Evolutionary conservation across 2,329 filamentous ascomycete species (phyloP).

Genomic region (Sporothrix schenckii): DNA sequence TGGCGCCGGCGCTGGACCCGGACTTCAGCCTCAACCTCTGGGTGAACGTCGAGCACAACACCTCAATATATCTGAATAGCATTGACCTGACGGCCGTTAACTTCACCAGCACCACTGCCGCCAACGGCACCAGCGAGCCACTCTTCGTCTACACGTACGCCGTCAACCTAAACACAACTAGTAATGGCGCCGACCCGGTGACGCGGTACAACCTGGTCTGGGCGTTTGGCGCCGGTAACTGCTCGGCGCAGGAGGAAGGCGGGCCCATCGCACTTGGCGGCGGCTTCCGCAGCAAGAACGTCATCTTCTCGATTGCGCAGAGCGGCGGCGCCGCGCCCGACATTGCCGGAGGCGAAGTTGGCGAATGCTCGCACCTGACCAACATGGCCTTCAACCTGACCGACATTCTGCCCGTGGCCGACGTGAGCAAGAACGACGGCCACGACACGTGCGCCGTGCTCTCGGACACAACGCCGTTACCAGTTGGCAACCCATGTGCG

Average conservation of each 20-base stretch:
- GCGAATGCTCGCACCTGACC: background rate
- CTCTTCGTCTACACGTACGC: constrained; percentile 14
- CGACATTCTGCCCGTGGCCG: constrained; percentile 23
- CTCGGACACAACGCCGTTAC: constrained; percentile 27
- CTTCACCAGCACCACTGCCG: constrained; percentile 16
- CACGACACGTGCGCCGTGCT: constrained; percentile 25
- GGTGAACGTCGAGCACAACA: constrained; percentile 19
- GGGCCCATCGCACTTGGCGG: background rate
- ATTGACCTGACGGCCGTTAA: constrained; percentile 28
- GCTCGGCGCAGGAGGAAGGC: constrained; percentile 12
- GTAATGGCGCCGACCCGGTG: background rate
- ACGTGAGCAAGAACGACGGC: constrained; percentile 22
- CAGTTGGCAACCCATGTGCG: constrained; percentile 34
- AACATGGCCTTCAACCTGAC: constrained; percentile 31
- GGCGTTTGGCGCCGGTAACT: constrained; percentile 24
- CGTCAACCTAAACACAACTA: constrained; percentile 15
- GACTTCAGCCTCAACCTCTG: constrained; percentile 16
- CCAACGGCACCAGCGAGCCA: background rate
- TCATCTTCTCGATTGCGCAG: constrained; percentile 16
- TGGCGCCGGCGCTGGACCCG: constrained; percentile 34
- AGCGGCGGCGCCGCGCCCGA: background rate
- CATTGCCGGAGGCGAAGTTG: background rate
- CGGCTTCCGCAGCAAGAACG: background rate
- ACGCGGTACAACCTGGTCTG: constrained; percentile 23
- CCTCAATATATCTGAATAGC: background rate